These are phyloP conservation scores for Calvatia gigantea DNA, from an alignment of 768 basidiomycete species.

Conservation along the genomic window DNA sequence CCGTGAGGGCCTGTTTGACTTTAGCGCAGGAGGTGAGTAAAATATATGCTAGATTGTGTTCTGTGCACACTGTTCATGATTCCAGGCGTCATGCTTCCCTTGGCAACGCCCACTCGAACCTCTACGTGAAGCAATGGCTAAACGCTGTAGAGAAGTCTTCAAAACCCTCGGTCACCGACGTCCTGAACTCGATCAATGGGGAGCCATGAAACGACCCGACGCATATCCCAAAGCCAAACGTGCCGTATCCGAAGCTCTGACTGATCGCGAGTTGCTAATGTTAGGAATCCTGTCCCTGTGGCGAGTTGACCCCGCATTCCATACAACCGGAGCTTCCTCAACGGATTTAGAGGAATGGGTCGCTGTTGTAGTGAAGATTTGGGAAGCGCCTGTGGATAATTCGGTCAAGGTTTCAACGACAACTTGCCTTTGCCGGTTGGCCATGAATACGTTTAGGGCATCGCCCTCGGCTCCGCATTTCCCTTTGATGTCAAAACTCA, in stretches of 20 bases:
- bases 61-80: not conserved
- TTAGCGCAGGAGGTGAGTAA: constrained; percentile 59
- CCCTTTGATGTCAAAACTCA: constrained; percentile 35
- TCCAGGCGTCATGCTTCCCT: constrained; percentile 47
- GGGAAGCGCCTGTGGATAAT: constrained; percentile 60
- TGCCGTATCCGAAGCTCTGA: constrained; percentile 49
- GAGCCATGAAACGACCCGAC: constrained; percentile 49
- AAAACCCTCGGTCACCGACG: constrained; percentile 41
- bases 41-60: not conserved
- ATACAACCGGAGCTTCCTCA: constrained; percentile 39
- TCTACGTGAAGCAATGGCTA: constrained; percentile 40
- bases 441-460: constrained; percentile 41
- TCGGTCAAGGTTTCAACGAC: constrained; percentile 63
- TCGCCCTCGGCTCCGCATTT: constrained; percentile 35
- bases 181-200: constrained; percentile 58
- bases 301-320: constrained; percentile 55
- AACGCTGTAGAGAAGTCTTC: constrained; percentile 53
- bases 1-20: constrained; percentile 68
- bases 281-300: constrained; percentile 69
- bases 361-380: constrained; percentile 45
- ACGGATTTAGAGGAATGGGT: constrained; percentile 46
- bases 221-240: constrained; percentile 61
- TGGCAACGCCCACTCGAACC: constrained; percentile 55
- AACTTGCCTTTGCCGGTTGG: constrained; percentile 42
- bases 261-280: constrained; percentile 67